Evolutionary conservation across 805 yeast genomes (phyloP).

Genomic region (Pichia thaimueangensis): DNA sequence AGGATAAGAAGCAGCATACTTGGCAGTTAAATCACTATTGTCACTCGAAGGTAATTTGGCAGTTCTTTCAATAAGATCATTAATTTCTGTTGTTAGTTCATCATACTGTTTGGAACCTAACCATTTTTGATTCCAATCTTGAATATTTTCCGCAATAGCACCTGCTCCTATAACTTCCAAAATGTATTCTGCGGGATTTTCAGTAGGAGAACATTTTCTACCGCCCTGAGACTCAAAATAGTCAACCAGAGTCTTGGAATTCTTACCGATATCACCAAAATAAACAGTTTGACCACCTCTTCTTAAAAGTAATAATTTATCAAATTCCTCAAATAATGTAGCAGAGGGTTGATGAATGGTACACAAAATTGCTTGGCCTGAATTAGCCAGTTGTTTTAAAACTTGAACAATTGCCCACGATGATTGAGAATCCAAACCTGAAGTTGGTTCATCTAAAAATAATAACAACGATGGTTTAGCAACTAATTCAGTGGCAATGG

Average conservation of each 20-base stretch:
- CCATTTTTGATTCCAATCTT: slow-evolving; percentile 67
- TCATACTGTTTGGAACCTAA: slow-evolving; percentile 25
- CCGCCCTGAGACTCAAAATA: slow-evolving; percentile 57
- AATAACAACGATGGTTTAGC: slow-evolving; percentile 48
- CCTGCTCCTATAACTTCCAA: slow-evolving; percentile 75
- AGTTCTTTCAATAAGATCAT: slow-evolving; percentile 20
- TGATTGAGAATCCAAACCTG: slow-evolving; percentile 54
- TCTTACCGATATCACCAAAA: slow-evolving; percentile 47
- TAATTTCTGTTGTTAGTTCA: slow-evolving; percentile 26
- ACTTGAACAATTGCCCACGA: slow-evolving; percentile 54
- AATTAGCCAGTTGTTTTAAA: slow-evolving; percentile 41
- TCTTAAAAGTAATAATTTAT: slow-evolving; percentile 38
- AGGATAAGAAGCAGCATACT: slow-evolving; percentile 42
- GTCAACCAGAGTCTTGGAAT: slow-evolving; percentile 35
- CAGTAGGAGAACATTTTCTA: slow-evolving; percentile 50
- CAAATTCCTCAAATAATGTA: slow-evolving; percentile 36
- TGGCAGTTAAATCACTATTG: slow-evolving; percentile 15
- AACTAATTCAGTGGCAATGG: slow-evolving; percentile 52
- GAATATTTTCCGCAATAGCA: slow-evolving; percentile 54
- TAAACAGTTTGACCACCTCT: slow-evolving; percentile 50
- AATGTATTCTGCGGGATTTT: slow-evolving; percentile 75
- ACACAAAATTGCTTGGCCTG: slow-evolving; percentile 52
- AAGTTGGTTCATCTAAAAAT: slow-evolving; percentile 56
- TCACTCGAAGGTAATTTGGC: slow-evolving; percentile 11
- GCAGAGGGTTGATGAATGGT: slow-evolving; percentile 51